Base-by-base conservation (phyloP, 2,329 filamentous ascomycete genomes). In the Exophiala xenobiotica region DNA sequence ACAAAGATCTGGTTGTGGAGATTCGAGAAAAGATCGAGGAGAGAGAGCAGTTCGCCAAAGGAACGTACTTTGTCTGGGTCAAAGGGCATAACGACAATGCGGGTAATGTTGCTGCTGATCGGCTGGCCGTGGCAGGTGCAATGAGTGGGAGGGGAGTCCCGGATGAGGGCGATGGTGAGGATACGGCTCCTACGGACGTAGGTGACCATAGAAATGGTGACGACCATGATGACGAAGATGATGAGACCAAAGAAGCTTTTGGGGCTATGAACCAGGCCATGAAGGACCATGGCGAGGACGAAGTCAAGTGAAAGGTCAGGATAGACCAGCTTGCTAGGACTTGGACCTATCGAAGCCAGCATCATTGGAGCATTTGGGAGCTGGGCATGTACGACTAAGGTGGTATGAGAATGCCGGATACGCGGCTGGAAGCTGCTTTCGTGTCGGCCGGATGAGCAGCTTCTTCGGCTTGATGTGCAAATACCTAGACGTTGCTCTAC, bases 61-160 rank as follows among this genome's bases (percentile, higher is more conserved):
- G 75, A 59, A 95, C 88, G 0, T 72, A 80, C 47, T 93, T 96
- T 64, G 78, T 84, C 57, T 97, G 91, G 91, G 83, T 96, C 40
- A 96, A 95, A 70, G 93, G 90, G 0, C 93, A 99, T 67, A 78
- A 78, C 20, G 76, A 77, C 38, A 77, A 89, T 59, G 68, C 73
- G 3, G 91, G 92, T 1, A 97, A 97, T 64, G 76, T 82, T 38
- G 87, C 83, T 9, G 93, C 93, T 1, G 92, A 97, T 74, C 69
- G 69, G 54, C 73, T 96, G 55, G 91, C 91, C 1, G 85, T 89
- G 26, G 74, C 75, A 49, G 87, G 84, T 1, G 85, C 87, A 14
- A 73, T 71, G 58, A 44, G 23, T 9, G 66, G 57, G 29, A 65
- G 61, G 47, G 70, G 65, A 6, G 61, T 65, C 6, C 61, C 60